Percentiles rank a stretch among this genome's conserved stretches.
Evolutionary conservation across 2,329 filamentous ascomycete species (phyloP).

Genomic region (Colletotrichum zoysiae): DNA sequence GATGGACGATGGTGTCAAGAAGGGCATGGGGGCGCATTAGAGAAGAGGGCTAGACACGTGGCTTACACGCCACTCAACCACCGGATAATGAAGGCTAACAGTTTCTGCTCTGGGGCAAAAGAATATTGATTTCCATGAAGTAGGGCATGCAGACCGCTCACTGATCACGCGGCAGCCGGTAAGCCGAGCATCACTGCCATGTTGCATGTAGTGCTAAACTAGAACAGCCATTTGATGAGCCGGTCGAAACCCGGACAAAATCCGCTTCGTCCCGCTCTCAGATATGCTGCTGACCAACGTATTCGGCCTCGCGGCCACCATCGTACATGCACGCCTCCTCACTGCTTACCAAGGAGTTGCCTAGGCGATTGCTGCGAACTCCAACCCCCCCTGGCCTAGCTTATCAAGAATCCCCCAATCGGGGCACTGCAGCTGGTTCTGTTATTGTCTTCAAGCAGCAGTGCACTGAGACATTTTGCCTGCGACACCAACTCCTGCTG

Average conservation of each 20-base stretch:
- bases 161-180: too few relatives aligned
- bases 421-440: neutral
- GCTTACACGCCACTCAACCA: too few relatives aligned
- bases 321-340: neutral
- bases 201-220: neutral
- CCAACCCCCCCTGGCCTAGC: neutral
- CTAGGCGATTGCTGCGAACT: neutral
- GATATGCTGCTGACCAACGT: neutral
- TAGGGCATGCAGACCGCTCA: too few relatives aligned
- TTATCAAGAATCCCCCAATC: neutral
- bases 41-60: too few relatives aligned
- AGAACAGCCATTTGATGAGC: neutral
- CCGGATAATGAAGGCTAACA: too few relatives aligned
- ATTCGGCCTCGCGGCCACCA: too few relatives aligned
- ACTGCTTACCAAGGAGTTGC: neutral
- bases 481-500: neutral
- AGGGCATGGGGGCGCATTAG: too few relatives aligned
- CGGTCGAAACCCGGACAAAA: neutral
- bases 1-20: too few relatives aligned
- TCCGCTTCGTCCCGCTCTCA: neutral
- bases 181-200: neutral
- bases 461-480: neutral
- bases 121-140: neutral
- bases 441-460: neutral
- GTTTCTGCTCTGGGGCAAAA: neutral